Evolutionary conservation across 768 basidiomycete species (phyloP), one percentile per base, ranked within the genome.

Genomic region (Mycena pura): DNA sequence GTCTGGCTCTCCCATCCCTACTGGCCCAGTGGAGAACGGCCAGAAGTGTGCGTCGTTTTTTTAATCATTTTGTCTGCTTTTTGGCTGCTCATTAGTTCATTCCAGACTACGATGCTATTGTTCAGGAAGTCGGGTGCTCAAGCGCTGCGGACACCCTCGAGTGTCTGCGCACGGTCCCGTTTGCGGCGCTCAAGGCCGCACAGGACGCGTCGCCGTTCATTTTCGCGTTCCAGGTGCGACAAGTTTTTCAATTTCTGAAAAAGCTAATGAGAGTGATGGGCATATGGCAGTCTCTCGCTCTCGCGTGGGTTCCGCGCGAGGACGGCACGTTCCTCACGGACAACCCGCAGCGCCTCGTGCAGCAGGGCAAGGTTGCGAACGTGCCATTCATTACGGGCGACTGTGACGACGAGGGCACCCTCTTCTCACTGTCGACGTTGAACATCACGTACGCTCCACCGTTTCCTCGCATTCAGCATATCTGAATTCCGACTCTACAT

Each of bases 321-420:
- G 85, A 87, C 60, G 84, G 83, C 1, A 70, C 73, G 0, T 82
- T 86, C 70, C 63, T 87, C 10, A 72, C 76, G 7, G 80, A 80
- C 47, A 70, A 73, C 54, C 78, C 83, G 6, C 76, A 79, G 63
- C 62, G 69, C 3, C 74, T 84, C 6, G 78, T 85, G 0, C 70
- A 73, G 34, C 64, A 78, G 38, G 81, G 81, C 0, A 74, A 70
- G 34, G 77, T 86, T 2, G 78, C 84, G 2, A 76, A 79, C 47
- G 73, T 87, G 1, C 84, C 84, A 0, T 76, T 85, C 62, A 70
- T 87, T 25, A 82, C 73, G 78, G 84, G 84, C 17, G 79, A 84
- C 60, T 79, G 77, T 60, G 84, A 87, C 48, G 87, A 88, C 53
- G 87, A 89, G 68, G 87, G 86, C 6, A 85, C 86, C 0, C 25